These are phyloP conservation scores for Anaeromyces robustus DNA, from an alignment of 192 early-diverging fungal species.

Conservation along the genomic window DNA sequence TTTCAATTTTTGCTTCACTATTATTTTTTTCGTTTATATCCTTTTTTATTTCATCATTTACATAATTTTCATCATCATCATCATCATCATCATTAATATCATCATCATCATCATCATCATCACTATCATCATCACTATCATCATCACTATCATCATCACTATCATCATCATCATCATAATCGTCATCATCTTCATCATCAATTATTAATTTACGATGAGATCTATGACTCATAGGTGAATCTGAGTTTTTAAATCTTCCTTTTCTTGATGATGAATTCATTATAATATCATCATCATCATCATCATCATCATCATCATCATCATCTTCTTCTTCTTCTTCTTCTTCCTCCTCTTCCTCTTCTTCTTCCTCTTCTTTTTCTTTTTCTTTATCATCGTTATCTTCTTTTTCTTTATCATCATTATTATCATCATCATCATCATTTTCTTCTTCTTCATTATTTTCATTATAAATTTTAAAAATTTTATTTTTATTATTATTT, in stretches of 20 bases:
- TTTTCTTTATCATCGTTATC: too few relatives aligned
- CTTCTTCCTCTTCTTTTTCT: too few relatives aligned
- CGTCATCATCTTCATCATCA: background rate
- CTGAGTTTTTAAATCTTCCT: background rate
- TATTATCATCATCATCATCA: background rate
- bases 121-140: background rate
- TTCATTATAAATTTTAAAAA: background rate
- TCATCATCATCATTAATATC: too few relatives aligned
- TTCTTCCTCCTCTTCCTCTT: background rate
- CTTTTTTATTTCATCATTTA: too few relatives aligned
- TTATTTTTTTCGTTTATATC: too few relatives aligned
- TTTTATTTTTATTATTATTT: background rate
- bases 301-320: background rate
- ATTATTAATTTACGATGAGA: too few relatives aligned
- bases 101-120: too few relatives aligned
- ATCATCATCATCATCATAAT: background rate
- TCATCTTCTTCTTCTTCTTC: background rate
- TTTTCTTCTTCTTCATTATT: too few relatives aligned
- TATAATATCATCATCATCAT: background rate
- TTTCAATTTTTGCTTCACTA: too few relatives aligned
- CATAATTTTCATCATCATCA: too few relatives aligned
- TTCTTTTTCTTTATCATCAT: background rate
- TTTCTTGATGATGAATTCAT: background rate
- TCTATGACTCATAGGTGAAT: too few relatives aligned
- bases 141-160: background rate